Evolutionary conservation across 306 rosid genomes (phyloP), one percentile per base, ranked within the genome.

Genomic region (Quercus parvula): DNA sequence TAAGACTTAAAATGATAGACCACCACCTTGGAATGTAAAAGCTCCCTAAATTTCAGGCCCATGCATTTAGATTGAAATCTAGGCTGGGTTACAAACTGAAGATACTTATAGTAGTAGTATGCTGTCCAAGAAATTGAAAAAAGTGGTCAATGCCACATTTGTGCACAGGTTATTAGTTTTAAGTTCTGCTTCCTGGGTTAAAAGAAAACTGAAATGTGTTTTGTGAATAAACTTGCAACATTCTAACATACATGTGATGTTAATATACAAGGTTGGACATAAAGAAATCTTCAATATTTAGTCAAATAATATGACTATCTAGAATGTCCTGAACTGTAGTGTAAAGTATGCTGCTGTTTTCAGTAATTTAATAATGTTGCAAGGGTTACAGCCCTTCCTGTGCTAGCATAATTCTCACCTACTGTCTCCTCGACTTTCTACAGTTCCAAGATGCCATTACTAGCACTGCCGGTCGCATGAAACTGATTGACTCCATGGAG

Each of bases 371-470:
- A 62, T 52, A 20, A 24, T 24, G 54, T 59, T 14, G 15, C 5
- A 8, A 59, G 31, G 30, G 30, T 59, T 24, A 24, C 66, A 11
- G 18, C 31, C 66, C 33, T 10, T 63, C 28, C 31, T 18, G 25
- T 67, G 25, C 19, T 27, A 7, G 52, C 15, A 15, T 67, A 33
- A 67, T 33, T 67, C 17, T 67, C 46, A 28, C 13, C 44, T 67
- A 35, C 27, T 38, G 24, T 71, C 25, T 70, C 66, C 57, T 71
- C 33, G 27, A 74, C 38, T 73, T 70, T 75, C 69, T 90, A 52
- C 84, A 95, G 98, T 95, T 95, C 86, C 98, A 91, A 89, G 92
- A 86, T 79, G 99, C 99, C 82, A 82, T 93, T 71, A 79, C 86
- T 82, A 95, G 90, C 81, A 56, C 85, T 19, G 90, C 82, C 24